Evolutionary conservation across 768 basidiomycete species (phyloP).

Genomic region (Russula virescens): DNA sequence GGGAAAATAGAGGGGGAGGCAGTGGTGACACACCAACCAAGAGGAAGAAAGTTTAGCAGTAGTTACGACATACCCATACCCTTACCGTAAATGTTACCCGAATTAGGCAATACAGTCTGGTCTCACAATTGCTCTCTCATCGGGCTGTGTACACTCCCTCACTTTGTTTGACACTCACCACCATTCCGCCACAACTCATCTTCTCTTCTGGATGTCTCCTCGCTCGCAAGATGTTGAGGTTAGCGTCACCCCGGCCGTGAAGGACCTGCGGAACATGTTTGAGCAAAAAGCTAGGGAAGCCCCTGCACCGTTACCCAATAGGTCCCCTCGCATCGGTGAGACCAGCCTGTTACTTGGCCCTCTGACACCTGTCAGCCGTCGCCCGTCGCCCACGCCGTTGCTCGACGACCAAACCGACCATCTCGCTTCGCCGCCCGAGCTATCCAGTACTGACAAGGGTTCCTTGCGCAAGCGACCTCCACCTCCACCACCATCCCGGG

Average conservation of each 20-base stretch:
- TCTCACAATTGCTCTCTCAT: background rate
- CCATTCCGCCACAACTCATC: background rate
- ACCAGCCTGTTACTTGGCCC: background rate
- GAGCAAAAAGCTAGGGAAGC: slow-evolving; percentile 12
- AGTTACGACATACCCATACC: background rate
- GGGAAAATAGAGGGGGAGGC: background rate
- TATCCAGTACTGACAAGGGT: background rate
- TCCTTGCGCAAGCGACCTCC: slow-evolving; percentile 20
- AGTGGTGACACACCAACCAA: background rate
- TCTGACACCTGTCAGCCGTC: slow-evolving; percentile 3
- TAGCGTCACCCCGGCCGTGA: slow-evolving; percentile 12
- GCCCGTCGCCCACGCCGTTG: slow-evolving; percentile 4
- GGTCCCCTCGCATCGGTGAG: slow-evolving; percentile 5
- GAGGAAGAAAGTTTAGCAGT: slow-evolving; percentile 2
- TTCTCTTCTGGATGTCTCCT: background rate
- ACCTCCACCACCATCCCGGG: slow-evolving; percentile 13
- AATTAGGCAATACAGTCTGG: background rate
- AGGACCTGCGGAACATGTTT: slow-evolving; percentile 15
- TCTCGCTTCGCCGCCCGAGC: background rate
- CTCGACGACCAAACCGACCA: background rate
- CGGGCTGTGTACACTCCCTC: too few species aligned
- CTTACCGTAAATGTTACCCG: background rate
- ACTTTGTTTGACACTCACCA: background rate
- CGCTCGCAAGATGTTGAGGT: slow-evolving; percentile 1
- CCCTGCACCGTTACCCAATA: background rate